phyloP scores from a whole-genome alignment of 1,284 basidiomycete species.

The Austropuccinia psidii region DNA sequence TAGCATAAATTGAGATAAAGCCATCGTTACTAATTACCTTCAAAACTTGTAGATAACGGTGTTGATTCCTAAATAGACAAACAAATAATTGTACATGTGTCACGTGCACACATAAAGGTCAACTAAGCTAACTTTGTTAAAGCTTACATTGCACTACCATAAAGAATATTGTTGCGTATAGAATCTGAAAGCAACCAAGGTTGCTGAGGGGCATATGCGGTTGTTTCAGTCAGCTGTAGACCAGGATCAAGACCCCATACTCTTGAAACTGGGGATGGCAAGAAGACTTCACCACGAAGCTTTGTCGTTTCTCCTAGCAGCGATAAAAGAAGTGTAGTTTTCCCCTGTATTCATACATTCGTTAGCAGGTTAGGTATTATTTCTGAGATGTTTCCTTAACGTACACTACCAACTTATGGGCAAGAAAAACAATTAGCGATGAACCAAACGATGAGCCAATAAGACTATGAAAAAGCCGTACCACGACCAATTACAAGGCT shows the following conservation, averaged over 20 bases:
- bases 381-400: not conserved
- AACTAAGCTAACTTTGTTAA: not conserved
- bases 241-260: conserved; percentile 49
- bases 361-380: conserved; percentile 38
- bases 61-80: conserved; percentile 2
- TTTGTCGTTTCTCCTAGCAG: conserved; percentile 57
- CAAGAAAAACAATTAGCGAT: not conserved
- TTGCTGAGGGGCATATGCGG: conserved; percentile 79
- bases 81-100: not conserved
- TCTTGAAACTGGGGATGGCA: conserved; percentile 52
- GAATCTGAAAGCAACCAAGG: conserved; percentile 74
- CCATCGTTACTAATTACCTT: conserved; percentile 41
- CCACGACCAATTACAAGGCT: conserved; percentile 48
- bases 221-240: conserved; percentile 60
- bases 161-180: conserved; percentile 71
- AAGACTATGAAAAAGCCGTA: not conserved
- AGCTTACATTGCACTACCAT: conserved; percentile 55
- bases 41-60: conserved; percentile 2
- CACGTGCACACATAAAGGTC: not conserved
- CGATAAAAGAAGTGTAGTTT: conserved; percentile 52
- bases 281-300: conserved; percentile 52
- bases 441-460: not conserved
- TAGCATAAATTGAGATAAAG: too few species aligned
- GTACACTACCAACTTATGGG: not conserved
- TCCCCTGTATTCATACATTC: conserved; percentile 49